phyloP scores from a whole-genome alignment of 2,329 filamentous ascomycete genomes.

The Mariannaea sp. region DNA sequence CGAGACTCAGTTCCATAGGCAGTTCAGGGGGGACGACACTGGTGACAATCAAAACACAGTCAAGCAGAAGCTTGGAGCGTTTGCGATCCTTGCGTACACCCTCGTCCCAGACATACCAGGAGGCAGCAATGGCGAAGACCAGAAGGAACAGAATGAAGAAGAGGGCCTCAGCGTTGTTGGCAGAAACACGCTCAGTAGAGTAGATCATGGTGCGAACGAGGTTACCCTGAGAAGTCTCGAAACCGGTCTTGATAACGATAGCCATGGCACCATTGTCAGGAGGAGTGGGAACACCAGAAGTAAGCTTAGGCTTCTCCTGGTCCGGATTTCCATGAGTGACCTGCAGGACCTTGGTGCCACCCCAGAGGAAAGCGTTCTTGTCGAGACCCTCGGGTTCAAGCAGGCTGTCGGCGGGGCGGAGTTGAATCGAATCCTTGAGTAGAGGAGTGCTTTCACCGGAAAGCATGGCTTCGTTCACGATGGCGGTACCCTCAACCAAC shows the following conservation, averaged over 20 bases:
- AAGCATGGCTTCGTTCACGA: constrained; percentile 99
- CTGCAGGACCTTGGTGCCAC: constrained; percentile 96
- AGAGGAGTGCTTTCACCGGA: constrained; percentile 97
- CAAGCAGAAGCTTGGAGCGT: constrained; percentile 93
- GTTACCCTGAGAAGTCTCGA: constrained; percentile 97
- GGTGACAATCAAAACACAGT: constrained; percentile 96
- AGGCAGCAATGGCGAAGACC: constrained; percentile 94
- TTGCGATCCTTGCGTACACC: constrained; percentile 94
- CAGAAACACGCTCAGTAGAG: constrained; percentile 97
- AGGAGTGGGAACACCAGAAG: constrained; percentile 78
- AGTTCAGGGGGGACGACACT: constrained; percentile 98
- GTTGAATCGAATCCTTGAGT: constrained; percentile 92
- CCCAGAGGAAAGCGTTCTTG: constrained; percentile 96
- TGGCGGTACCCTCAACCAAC: constrained; percentile 89
- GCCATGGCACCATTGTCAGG: constrained; percentile 95
- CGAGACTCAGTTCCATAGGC: constrained; percentile 96
- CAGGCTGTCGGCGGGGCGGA: constrained; percentile 78
- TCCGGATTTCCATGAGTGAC: constrained; percentile 84
- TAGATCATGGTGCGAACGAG: constrained; percentile 99
- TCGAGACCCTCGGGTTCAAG: constrained; percentile 91
- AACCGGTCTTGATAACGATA: constrained; percentile 94
- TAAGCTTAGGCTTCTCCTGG: constrained; percentile 71
- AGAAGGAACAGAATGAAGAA: constrained; percentile 96
- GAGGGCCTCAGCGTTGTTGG: constrained; percentile 95
- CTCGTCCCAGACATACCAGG: constrained; percentile 99